Evolutionary conservation across 495 filamentous ascomycete genomes (phyloP), one percentile per base, ranked within the genome.

Genomic region (Talaromyces trachyspermus): DNA sequence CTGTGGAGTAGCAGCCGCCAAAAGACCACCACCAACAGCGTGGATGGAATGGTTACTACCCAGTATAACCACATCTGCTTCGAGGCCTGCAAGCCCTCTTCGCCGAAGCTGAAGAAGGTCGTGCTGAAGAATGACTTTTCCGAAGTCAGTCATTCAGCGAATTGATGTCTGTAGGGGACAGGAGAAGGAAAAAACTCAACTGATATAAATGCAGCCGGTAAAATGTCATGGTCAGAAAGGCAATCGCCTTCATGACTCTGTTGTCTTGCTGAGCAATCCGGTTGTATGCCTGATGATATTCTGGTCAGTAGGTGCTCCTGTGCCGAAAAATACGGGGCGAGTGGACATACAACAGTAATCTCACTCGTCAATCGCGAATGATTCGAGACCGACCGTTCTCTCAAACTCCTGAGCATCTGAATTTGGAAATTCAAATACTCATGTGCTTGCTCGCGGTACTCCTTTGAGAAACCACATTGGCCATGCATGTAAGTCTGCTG

Each of bases 281-380:
- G 17, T 46, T 46, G 5, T 46, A 46, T n/a, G 44, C 44, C 61
- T 60, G 17, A 69, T 12, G 7, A 12, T 6, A 12, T 26, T 66
- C 40, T 64, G 41, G 14, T 71, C 54, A 1, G 60, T 55, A 55
- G 22, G 46, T 43, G 9, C 62, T 52, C 49, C 72, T 63, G 30
- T 62, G 52, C 43, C 66, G 68, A 6, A 68, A 57, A 20, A 72
- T 61, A 2, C 50, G 61, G 44, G 72, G 43, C 30, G 47, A 57
- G 36, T 6, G 12, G 2, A 51, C 42, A 8, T 7, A 61, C 55
- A 19, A 75, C 64, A 30, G 67, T 57, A 12, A 74, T 75, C 56
- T 76, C 70, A 50, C 74, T 74, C 4, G 51, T 50, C 11, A 71
- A 35, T 35, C 69, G 49, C 43, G 62, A 63, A 39, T 66, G 56